These are phyloP conservation scores for Ambrosia trifida DNA, from an alignment of 129 eudicot genomes.

Conservation along the genomic window DNA sequence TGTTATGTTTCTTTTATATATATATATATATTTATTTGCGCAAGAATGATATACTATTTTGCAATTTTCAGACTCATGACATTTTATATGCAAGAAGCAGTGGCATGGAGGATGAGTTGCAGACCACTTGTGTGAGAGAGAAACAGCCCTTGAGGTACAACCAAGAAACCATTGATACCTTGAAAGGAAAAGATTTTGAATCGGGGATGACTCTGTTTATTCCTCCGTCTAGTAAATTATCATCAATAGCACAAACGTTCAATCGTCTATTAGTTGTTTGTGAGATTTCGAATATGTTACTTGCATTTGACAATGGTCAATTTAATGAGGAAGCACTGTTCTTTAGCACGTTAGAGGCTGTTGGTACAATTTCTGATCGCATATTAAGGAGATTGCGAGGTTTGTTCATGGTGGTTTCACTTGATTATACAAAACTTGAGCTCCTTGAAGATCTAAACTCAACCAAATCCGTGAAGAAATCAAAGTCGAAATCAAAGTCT, in stretches of 20 bases:
- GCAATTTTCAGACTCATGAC: constrained; percentile 64
- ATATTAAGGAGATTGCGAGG: constrained; percentile 72
- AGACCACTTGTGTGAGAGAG: constrained; percentile 24
- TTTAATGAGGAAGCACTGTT: constrained; percentile 49
- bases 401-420: constrained; percentile 83
- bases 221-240: constrained; percentile 34
- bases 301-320: constrained; percentile 46
- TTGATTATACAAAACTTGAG: constrained; percentile 82
- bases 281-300: constrained; percentile 48
- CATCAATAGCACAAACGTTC: constrained; percentile 36
- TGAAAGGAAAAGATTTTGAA: constrained; percentile 38
- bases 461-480: constrained; percentile 42
- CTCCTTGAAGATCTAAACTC: constrained; percentile 64
- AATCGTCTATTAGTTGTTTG: constrained; percentile 60
- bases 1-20: background rate
- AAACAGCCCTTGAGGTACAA: constrained; percentile 33
- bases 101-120: constrained; percentile 46
- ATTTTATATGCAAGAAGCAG: constrained; percentile 43
- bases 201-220: constrained; percentile 18
- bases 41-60: constrained; percentile 21
- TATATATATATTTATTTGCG: background rate
- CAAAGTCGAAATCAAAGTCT: constrained; percentile 52
- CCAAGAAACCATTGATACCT: constrained; percentile 27
- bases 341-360: constrained; percentile 73
- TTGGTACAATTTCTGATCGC: constrained; percentile 59